Base-by-base conservation (phyloP, 1,139 yeast species). In the Geotrichum carabidarum region DNA sequence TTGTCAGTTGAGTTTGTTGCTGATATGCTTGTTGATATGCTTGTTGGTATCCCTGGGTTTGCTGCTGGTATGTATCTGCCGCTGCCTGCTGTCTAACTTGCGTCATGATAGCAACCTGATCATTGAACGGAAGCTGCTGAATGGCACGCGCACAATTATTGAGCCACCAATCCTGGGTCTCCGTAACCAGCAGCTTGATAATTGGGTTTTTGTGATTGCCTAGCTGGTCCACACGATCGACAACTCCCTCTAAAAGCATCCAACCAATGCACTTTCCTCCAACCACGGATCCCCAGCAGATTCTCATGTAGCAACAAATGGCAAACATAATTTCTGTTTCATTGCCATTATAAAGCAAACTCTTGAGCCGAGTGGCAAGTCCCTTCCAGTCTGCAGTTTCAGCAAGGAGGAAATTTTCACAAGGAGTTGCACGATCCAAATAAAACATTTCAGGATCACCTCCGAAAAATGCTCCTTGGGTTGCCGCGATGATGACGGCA, bases 1-100 rank as follows among this genome's bases (percentile, higher is more conserved):
- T 9, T 37, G 40, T n/a, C n/a, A n/a, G 40, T 12, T 37, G 40
- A 22, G 44, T 34, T 22, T 42, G 44, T 34, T 57, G 59, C 35
- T 35, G 50, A 32, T 51, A 55, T 8, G 47, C 22, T 35, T 40
- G 44, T 18, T 42, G 15, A 46, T 48, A 40, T 27, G 40, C 38
- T 15, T 48, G 46, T 8, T n/a, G 31, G 34, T 55, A 57, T 6
- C 37, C 30, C 48, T 27, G 44, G 34, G 8, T 27, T 42, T 42
- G 44, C 14, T 8, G 15, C 34, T 22, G 27, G 27, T 22, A 22
- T 22, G 27, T 22, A 5, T 22, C 27, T 22, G 44, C 9, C 15
- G 15, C 34, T 46, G 43, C 17, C 41, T 54, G 57, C 8, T 37
- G 17, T 40, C 14, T 27, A 17, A 37, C 15, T 37, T 37, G 40